Evolutionary conservation across 164 flowering plant species (phyloP).

Genomic region (Litsea cubeba): DNA sequence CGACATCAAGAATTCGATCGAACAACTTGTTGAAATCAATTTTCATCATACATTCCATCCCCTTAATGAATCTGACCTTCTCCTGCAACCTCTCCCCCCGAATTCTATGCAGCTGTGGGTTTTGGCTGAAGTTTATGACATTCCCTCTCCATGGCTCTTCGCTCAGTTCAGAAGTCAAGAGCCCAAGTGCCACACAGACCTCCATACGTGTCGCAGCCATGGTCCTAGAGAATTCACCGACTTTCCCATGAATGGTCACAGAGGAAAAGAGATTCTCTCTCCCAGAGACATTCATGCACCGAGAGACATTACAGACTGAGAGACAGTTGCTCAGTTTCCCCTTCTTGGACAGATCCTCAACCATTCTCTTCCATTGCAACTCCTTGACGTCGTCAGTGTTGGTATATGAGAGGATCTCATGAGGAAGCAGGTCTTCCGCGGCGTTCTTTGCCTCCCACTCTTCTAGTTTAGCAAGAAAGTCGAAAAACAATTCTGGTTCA

Average conservation of each 20-base stretch:
- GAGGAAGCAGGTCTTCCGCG: conserved; percentile 50
- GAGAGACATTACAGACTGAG: conserved; percentile 30
- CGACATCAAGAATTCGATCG: conserved; percentile 24
- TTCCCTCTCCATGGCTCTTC: conserved; percentile 34
- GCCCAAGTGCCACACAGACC: conserved; percentile 28
- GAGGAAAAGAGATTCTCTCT: too few relatives aligned
- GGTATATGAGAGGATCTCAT: conserved; percentile 31
- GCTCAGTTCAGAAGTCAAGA: conserved; percentile 25
- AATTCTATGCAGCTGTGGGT: conserved; percentile 24
- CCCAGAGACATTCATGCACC: conserved; percentile 8
- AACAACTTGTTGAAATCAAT: conserved; percentile 30
- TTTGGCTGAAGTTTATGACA: conserved; percentile 24
- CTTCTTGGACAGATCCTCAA: conserved; percentile 25
- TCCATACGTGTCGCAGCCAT: conserved; percentile 26
- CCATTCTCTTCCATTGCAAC: conserved; percentile 48
- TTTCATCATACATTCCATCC: conserved; percentile 27
- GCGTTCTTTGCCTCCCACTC: conserved; percentile 40
- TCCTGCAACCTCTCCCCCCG: conserved; percentile 12
- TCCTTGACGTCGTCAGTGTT: conserved; percentile 29
- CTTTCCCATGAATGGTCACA: too few relatives aligned
- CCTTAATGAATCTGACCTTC: conserved; percentile 13
- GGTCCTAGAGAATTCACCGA: conserved; percentile 6
- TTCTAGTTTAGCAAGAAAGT: conserved; percentile 14
- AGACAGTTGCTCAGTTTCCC: conserved; percentile 30
- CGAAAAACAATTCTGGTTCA: too few relatives aligned